phyloP scores from a whole-genome alignment of 352 stramenopile species.

The Phytophthora cajani region DNA sequence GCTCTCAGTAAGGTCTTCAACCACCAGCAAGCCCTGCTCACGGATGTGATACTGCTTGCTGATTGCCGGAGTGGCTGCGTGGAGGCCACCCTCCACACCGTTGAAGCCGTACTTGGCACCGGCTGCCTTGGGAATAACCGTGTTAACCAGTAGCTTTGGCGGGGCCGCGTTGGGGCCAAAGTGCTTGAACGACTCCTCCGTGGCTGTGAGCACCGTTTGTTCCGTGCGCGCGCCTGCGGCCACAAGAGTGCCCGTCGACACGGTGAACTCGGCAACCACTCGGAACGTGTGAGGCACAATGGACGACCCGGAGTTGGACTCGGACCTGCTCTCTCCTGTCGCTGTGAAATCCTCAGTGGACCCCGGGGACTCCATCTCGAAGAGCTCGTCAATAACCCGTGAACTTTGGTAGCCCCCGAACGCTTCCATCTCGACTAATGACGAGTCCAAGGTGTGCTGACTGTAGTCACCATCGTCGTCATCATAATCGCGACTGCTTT shows the following conservation, averaged over 20 bases:
- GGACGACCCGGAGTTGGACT: slow-evolving; percentile 39
- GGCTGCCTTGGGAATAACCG: slow-evolving; percentile 74
- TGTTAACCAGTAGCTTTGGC: slow-evolving; percentile 81
- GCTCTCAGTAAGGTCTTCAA: slow-evolving; percentile 85
- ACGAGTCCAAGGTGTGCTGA: slow-evolving; percentile 58
- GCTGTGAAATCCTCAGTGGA: slow-evolving; percentile 44
- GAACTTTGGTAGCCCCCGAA: slow-evolving; percentile 44
- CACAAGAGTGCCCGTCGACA: slow-evolving; percentile 71
- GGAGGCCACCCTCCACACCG: slow-evolving; percentile 57
- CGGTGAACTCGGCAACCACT: slow-evolving; percentile 82
- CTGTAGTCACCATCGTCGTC: slow-evolving; percentile 40
- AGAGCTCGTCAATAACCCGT: slow-evolving; percentile 81
- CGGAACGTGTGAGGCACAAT: slow-evolving; percentile 39
- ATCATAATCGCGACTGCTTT: slow-evolving; percentile 48
- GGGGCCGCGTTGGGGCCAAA: slow-evolving; percentile 58
- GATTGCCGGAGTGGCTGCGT: slow-evolving; percentile 61
- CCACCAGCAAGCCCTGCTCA: slow-evolving; percentile 79
- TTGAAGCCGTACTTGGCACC: slow-evolving; percentile 71
- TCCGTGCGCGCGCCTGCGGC: slow-evolving; percentile 70
- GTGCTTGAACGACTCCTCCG: slow-evolving; percentile 81
- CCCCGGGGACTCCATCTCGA: slow-evolving; percentile 77
- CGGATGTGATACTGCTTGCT: slow-evolving; percentile 90
- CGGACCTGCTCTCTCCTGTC: slow-evolving; percentile 29
- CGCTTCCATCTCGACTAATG: slow-evolving; percentile 50
- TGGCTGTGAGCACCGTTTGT: slow-evolving; percentile 62